A percentile compares a stretch with the other conserved stretches of the same genome.
Evolutionary conservation across 805 yeast genomes (phyloP).

Genomic region (Suhomyces canberraensis): DNA sequence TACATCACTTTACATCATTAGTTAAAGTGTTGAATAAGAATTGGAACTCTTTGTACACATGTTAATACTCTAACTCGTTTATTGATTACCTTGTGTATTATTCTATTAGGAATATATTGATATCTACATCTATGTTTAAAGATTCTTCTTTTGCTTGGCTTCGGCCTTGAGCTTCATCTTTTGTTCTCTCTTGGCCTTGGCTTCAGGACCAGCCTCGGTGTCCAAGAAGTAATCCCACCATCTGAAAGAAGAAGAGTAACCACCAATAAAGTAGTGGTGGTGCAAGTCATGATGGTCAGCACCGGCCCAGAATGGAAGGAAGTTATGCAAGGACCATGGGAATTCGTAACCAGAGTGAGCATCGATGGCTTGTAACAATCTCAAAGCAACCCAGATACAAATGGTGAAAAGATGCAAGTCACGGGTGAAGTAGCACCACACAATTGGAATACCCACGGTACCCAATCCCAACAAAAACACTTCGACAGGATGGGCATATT

Average conservation of each 20-base stretch:
- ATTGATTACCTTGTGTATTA: too few species aligned
- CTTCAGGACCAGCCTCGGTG: slow-evolving; percentile 88
- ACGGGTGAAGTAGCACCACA: slow-evolving; percentile 73
- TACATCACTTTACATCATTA: too few species aligned
- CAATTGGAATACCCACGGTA: slow-evolving; percentile 91
- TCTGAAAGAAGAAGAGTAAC: slow-evolving; percentile 91
- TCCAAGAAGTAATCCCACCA: slow-evolving; percentile 89
- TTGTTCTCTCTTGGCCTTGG: slow-evolving; percentile 69
- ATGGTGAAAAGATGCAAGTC: slow-evolving; percentile 87
- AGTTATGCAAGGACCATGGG: slow-evolving; percentile 92
- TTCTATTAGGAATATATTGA: too few species aligned
- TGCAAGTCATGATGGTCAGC: slow-evolving; percentile 98
- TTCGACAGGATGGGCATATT: slow-evolving; percentile 95
- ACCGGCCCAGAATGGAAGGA: slow-evolving; percentile 96
- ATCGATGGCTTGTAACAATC: slow-evolving; percentile 95
- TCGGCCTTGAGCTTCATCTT: slow-evolving; percentile 58
- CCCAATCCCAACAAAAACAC: slow-evolving; percentile 90
- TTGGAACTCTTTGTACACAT: too few species aligned
- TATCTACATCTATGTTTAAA: too few species aligned
- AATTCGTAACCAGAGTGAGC: slow-evolving; percentile 98
- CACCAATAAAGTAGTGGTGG: slow-evolving; percentile 93
- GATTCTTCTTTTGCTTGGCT: slow-evolving; percentile 19
- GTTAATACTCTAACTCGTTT: too few species aligned
- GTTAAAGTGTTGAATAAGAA: too few species aligned
- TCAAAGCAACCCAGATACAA: slow-evolving; percentile 78